phyloP scores from a whole-genome alignment of 768 basidiomycete genomes.

The Myochromella boudieri region DNA sequence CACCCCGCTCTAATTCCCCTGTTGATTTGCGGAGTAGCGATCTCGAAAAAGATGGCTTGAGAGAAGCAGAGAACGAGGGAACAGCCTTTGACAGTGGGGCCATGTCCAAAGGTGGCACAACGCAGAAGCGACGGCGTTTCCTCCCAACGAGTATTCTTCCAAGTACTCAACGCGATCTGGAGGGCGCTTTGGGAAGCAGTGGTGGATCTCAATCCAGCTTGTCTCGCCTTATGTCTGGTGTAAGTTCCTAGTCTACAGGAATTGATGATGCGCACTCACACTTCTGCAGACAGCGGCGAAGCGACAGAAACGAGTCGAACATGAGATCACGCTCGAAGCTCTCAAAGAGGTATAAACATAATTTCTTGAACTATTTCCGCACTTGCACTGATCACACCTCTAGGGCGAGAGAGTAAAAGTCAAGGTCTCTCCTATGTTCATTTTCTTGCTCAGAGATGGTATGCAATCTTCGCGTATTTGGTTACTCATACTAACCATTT shows the following conservation, averaged over 20 bases:
- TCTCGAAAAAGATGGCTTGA: conserved; percentile 4
- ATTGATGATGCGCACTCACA: background rate
- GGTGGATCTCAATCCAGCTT: conserved; percentile 12
- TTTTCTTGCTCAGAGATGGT: conserved; percentile 65
- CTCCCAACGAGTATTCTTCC: conserved; percentile 1
- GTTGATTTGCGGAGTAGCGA: conserved; percentile 27
- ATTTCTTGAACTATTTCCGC: background rate
- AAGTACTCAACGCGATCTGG: conserved; percentile 14
- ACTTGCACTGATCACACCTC: background rate
- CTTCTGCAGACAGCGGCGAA: conserved; percentile 11
- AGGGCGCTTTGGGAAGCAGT: conserved; percentile 10
- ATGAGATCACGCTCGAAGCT: conserved; percentile 17
- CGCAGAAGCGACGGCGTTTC: conserved; percentile 13
- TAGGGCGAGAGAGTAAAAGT: conserved; percentile 54
- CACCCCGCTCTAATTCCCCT: conserved; percentile 37
- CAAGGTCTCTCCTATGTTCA: conserved; percentile 57
- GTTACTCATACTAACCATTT: background rate
- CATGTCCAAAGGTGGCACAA: conserved; percentile 4
- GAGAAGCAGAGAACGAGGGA: conserved; percentile 9
- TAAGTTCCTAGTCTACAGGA: background rate
- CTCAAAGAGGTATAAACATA: conserved; percentile 16
- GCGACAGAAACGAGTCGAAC: conserved; percentile 14
- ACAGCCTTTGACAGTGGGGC: conserved; percentile 8
- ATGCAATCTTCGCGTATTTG: conserved; percentile 4
- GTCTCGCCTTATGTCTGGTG: conserved; percentile 11